Percentiles rank a stretch among this genome's conserved stretches.
Conservation (phyloP, 2,329 filamentous ascomycete species). For the Fusarium pseudonygamai region DNA sequence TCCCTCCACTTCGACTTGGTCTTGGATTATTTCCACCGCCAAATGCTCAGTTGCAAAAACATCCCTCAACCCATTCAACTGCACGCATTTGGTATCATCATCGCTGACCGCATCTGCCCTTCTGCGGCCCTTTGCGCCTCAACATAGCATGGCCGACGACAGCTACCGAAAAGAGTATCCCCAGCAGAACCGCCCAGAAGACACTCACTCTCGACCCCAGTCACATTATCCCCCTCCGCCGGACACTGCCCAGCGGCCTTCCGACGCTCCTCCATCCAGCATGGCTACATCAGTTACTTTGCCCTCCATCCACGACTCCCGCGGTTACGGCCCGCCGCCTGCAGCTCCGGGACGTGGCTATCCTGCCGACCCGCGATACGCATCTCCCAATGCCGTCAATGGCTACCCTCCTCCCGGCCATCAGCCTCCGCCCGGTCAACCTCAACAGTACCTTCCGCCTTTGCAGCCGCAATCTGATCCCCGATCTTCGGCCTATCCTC, state of each 20-base stretch:
- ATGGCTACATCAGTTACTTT: conserved; percentile 59
- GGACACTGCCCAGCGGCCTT: conserved; percentile 51
- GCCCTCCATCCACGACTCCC: conserved; percentile 61
- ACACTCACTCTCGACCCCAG: conserved; percentile 54
- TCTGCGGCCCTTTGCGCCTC: conserved; percentile 41
- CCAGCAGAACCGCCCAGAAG: conserved; percentile 50
- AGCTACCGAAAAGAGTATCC: conserved; percentile 51
- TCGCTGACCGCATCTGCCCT: conserved; percentile 35
- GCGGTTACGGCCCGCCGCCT: conserved; percentile 48
- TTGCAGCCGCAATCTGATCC: conserved; percentile 50
- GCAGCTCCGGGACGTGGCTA: conserved; percentile 48
- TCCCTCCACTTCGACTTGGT: background rate
- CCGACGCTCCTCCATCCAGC: conserved; percentile 43
- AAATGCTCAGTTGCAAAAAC: conserved; percentile 36
- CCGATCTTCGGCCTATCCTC: conserved; percentile 49
- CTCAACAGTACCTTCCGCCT: conserved; percentile 50
- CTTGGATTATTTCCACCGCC: conserved; percentile 13
- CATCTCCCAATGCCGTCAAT: conserved; percentile 56
- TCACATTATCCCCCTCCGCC: conserved; percentile 52
- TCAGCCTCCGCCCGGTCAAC: conserved; percentile 40
- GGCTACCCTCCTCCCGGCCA: conserved; percentile 55
- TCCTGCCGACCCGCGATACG: conserved; percentile 51
- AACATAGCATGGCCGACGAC: conserved; percentile 53
- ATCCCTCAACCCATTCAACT: conserved; percentile 4
- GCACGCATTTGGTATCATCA: conserved; percentile 22